Conservation (phyloP, 768 basidiomycete species). For the Cantharellus anzutake region DNA sequence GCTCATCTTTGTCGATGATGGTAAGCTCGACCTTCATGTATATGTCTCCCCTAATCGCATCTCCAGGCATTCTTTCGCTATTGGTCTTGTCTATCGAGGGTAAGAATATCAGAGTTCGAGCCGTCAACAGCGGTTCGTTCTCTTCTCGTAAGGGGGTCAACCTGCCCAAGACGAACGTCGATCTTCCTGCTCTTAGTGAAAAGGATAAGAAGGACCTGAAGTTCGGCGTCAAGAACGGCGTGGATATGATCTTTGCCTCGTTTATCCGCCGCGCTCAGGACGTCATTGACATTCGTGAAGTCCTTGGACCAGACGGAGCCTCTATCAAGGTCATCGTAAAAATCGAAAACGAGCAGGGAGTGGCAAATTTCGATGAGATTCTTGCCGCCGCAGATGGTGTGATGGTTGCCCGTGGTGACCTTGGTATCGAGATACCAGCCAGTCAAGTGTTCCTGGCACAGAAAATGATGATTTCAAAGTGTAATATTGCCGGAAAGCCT, state of each 20-base stretch:
- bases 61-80: slow-evolving; percentile 66
- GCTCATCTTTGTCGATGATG: slow-evolving; percentile 94
- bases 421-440: slow-evolving; percentile 99
- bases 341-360: slow-evolving; percentile 99
- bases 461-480: slow-evolving; percentile 99
- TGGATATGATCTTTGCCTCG: slow-evolving; percentile 99
- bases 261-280: slow-evolving; percentile 95
- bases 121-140: slow-evolving; percentile 79
- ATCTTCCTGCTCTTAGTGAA: slow-evolving; percentile 90
- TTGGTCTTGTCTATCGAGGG: slow-evolving; percentile 83
- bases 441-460: slow-evolving; percentile 98
- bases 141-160: slow-evolving; percentile 98
- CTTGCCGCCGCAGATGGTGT: slow-evolving; percentile 90
- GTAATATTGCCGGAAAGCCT: slow-evolving; percentile 94
- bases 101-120: slow-evolving; percentile 59
- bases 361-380: slow-evolving; percentile 98
- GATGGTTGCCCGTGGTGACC: slow-evolving; percentile 98
- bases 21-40: slow-evolving; percentile 20
- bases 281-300: slow-evolving; percentile 80
- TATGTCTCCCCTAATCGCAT: not conserved
- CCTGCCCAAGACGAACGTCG: slow-evolving; percentile 92
- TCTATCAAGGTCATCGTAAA: slow-evolving; percentile 99
- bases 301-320: slow-evolving; percentile 87
- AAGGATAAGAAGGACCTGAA: slow-evolving; percentile 93
- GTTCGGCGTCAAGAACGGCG: slow-evolving; percentile 93